Evolutionary conservation across 441 rosid species (phyloP), one percentile per base, ranked within the genome.

Genomic region (Raphanus hybrid): DNA sequence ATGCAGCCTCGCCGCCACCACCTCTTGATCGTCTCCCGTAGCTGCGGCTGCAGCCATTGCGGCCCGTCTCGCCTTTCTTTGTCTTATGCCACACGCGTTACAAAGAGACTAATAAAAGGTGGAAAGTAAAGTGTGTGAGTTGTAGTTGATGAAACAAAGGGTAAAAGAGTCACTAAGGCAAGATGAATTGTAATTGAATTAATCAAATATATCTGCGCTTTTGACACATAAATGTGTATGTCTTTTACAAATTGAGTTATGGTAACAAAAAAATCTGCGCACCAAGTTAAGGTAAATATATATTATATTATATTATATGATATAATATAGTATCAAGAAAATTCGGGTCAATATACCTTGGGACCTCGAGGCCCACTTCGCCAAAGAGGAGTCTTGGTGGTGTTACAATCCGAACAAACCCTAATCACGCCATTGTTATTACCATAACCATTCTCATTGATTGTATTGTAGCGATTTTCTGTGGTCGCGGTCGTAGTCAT

Each of bases 341-440:
- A 32, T 7, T 2, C 2, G 41, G n/a, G 34, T 37, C 48, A 63
- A 34, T 45, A 18, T 86, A 92, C 98, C 98, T 92, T 94, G 64
- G 98, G 98, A 62, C 98, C 98, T 81, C 87, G 80, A 6, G 97
- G 97, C 26, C 98, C 98, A 70, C 97, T 90, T 77, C 98, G 87
- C 98, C 98, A 94, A 75, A 94, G 94, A 80, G 98, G 98, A 79
- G 98, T 94, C 82, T 92, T 94, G 18, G 95, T 92, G 6, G 97
- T 92, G 88, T 87, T 89, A 58, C 98, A 94, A 71, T 92, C 94
- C 60, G 96, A 74, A 81, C 98, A 94, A 86, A 89, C 98, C 93
- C 98, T 94, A 90, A 90, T 72, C 60, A 85, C 41, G 74, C 55
- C 83, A 80, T 58, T 85, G 84, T 23, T 78, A 71, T 66, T 86